phyloP scores from a whole-genome alignment of 2,329 filamentous ascomycete species.

The Fusarium burgessii region DNA sequence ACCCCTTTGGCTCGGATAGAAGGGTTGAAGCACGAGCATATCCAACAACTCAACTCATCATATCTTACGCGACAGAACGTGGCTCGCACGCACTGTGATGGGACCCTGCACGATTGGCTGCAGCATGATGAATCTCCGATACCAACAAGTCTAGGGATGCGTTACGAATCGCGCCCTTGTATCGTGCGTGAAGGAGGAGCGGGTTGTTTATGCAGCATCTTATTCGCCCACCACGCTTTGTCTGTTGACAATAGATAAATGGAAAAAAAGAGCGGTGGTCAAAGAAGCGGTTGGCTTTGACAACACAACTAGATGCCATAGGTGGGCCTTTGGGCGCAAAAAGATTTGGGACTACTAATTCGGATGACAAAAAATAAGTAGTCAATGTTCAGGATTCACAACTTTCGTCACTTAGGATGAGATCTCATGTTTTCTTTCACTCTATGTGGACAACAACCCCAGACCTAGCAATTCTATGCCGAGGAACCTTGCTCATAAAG shows the following conservation, averaged over 20 bases:
- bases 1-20: conserved; percentile 33
- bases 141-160: conserved; percentile 42
- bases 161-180: conserved; percentile 41
- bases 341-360: no score
- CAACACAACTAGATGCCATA: conserved; percentile 1
- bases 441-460: not conserved
- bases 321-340: not conserved
- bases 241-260: conserved; percentile 24
- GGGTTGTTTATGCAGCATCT: conserved; percentile 8
- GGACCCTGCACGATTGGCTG: conserved; percentile 38
- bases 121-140: conserved; percentile 33
- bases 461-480: conserved; percentile 19
- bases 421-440: not conserved
- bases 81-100: conserved; percentile 38
- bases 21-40: conserved; percentile 36
- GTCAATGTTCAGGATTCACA: no score
- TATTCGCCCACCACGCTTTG: conserved; percentile 27
- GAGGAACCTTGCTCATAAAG: conserved; percentile 12
- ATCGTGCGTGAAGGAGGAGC: conserved; percentile 18
- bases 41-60: conserved; percentile 37
- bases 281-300: not conserved
- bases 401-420: no score
- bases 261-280: conserved; percentile 13
- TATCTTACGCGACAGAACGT: conserved; percentile 19
- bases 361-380: no score